Percentiles rank a stretch among this genome's conserved stretches.
Conservation (phyloP, 495 filamentous ascomycete genomes). For the Corynascus novoguineensis region DNA sequence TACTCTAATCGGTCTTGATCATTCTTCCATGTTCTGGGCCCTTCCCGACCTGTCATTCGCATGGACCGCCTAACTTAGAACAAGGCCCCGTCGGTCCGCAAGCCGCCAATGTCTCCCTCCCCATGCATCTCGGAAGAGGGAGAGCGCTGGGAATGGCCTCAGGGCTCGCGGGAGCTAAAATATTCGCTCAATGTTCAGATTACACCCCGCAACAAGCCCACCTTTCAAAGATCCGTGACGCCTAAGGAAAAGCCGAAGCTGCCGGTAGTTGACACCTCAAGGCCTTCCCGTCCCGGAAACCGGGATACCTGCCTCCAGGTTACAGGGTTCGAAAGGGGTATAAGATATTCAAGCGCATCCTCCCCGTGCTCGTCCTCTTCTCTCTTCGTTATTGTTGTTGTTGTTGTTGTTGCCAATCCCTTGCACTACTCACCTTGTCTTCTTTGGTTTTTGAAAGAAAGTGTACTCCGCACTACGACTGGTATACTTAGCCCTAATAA, state of each 20-base stretch:
- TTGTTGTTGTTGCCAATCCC: too few species aligned
- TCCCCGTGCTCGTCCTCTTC: too few species aligned
- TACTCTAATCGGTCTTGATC: background rate
- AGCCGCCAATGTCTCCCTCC: background rate
- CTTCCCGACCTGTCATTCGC: background rate
- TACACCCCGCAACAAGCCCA: background rate
- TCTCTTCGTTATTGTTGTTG: too few species aligned
- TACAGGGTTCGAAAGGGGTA: background rate
- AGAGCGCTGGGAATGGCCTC: background rate
- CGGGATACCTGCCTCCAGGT: background rate
- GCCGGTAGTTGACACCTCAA: background rate
- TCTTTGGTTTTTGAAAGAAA: too few species aligned
- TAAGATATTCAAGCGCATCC: too few species aligned
- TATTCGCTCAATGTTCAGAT: background rate
- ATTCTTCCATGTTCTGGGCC: background rate
- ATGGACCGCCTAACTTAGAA: background rate
- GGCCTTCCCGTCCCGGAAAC: background rate
- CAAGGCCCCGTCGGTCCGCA: background rate
- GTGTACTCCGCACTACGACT: too few species aligned
- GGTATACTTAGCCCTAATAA: too few species aligned
- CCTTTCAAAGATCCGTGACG: background rate
- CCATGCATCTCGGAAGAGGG: background rate
- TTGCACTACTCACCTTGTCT: too few species aligned
- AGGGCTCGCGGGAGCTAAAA: background rate
- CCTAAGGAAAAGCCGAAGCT: background rate